Conservation (phyloP, 78 protist species). For the Andalucia godoyi region DNA sequence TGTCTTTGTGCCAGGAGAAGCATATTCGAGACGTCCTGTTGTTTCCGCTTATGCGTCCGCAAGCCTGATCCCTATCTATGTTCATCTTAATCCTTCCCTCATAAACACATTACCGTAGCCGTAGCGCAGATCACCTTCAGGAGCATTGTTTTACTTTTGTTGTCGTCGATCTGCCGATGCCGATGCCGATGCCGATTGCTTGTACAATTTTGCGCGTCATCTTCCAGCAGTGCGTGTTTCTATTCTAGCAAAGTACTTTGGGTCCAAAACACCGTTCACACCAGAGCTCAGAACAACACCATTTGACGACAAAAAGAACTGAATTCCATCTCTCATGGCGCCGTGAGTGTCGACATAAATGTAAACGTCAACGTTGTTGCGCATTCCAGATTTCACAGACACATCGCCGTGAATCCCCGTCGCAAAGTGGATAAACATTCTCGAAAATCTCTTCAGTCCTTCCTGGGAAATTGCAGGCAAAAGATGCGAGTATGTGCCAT, state of each 20-base stretch:
- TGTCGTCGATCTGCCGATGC: too few species aligned
- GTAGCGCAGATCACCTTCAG: too few species aligned
- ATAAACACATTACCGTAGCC: too few species aligned
- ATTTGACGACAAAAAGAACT: conserved; percentile 11
- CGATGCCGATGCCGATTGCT: too few species aligned
- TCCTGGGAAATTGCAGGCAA: neutral
- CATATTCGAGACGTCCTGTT: conserved; percentile 29
- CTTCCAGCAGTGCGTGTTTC: too few species aligned
- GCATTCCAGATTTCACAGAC: conserved; percentile 52
- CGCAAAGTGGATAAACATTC: conserved; percentile 50
- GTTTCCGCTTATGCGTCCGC: conserved; percentile 43
- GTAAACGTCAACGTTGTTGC: neutral
- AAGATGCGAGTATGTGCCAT: conserved; percentile 24
- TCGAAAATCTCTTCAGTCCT: conserved; percentile 32
- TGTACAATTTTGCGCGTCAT: too few species aligned
- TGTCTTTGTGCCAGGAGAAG: conserved; percentile 10
- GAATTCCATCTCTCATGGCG: conserved; percentile 17
- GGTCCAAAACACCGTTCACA: conserved; percentile 4
- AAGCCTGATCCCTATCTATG: too few species aligned
- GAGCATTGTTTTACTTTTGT: too few species aligned
- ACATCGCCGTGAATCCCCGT: conserved; percentile 9
- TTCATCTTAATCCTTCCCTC: too few species aligned
- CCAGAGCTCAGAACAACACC: conserved; percentile 40
- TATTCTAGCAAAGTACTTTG: conserved; percentile 8
- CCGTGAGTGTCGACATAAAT: conserved; percentile 21